Evolutionary conservation across 257 asterid species (phyloP).

Genomic region (Solanum boliviense): DNA sequence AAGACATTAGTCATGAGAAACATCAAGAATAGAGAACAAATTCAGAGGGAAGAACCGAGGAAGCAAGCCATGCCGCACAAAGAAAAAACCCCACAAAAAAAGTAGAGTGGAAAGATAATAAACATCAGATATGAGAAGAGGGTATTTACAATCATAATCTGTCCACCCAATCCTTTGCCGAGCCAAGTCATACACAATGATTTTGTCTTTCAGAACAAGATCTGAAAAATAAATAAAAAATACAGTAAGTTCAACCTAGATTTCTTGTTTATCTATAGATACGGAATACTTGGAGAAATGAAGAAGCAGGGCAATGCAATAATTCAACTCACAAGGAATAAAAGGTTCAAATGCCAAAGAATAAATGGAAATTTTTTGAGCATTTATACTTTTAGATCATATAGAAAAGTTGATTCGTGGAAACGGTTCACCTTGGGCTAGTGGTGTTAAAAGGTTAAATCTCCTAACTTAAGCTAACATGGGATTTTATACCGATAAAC

Average conservation of each 20-base stretch:
- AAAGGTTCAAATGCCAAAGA: neutral
- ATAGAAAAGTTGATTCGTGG: neutral
- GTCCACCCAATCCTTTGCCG: slow-evolving; percentile 60
- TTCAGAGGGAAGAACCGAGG: neutral
- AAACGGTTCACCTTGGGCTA: neutral
- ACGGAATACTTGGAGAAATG: neutral
- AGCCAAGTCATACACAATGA: slow-evolving; percentile 50
- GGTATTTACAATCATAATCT: slow-evolving; percentile 42
- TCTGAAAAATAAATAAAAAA: slow-evolving; percentile 29
- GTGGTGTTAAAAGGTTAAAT: neutral
- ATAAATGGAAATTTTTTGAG: neutral
- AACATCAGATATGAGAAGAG: neutral
- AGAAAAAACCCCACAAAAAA: neutral
- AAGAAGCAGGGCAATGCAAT: neutral
- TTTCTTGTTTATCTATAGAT: neutral
- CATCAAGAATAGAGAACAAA: neutral
- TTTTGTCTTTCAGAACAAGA: slow-evolving; percentile 55
- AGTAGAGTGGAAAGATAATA: neutral
- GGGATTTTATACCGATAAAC: neutral
- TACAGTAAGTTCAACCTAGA: neutral
- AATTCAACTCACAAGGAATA: neutral
- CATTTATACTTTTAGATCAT: neutral
- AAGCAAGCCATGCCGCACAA: neutral
- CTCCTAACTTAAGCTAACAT: neutral
- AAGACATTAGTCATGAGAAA: neutral